These are phyloP conservation scores for Rosa chinensis DNA, from an alignment of 306 rosid genomes.

Conservation along the genomic window DNA sequence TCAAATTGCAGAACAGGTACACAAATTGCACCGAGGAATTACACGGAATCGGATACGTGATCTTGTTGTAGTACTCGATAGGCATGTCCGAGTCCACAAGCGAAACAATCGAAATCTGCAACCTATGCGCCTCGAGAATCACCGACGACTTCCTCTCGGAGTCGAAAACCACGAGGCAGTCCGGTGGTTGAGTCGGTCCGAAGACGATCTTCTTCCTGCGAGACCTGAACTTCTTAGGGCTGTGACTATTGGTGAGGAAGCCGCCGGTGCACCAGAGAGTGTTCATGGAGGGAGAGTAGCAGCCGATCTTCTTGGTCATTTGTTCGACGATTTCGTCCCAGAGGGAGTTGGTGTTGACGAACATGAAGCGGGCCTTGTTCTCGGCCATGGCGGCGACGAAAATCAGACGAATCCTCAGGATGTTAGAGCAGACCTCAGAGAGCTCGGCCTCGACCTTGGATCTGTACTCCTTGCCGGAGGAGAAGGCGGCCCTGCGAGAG, in stretches of 20 bases:
- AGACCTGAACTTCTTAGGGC: constrained; percentile 85
- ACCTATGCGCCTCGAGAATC: constrained; percentile 56
- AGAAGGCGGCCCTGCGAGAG: no score
- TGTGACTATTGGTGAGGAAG: constrained; percentile 64
- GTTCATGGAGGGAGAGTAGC: constrained; percentile 43
- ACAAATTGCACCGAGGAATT: constrained; percentile 67
- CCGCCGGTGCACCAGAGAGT: constrained; percentile 76
- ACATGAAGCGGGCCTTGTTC: constrained; percentile 72
- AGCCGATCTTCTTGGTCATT: constrained; percentile 63
- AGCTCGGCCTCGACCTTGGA: no score
- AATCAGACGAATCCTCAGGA: no score
- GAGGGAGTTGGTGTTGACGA: constrained; percentile 77
- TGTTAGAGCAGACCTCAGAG: no score
- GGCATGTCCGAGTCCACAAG: constrained; percentile 71
- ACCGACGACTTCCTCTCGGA: constrained; percentile 64
- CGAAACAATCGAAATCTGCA: constrained; percentile 75
- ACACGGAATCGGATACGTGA: constrained; percentile 80
- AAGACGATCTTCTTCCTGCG: constrained; percentile 68
- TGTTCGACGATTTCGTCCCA: constrained; percentile 72
- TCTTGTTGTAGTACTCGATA: constrained; percentile 40
- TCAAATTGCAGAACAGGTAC: constrained; percentile 71
- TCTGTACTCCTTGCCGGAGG: no score
- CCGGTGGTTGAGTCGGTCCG: constrained; percentile 73
- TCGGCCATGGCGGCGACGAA: constrained; percentile 69
- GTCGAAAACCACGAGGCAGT: constrained; percentile 66